Conservation (phyloP, 73 alveolate genomes). For the Paramecium pentaurelia region DNA sequence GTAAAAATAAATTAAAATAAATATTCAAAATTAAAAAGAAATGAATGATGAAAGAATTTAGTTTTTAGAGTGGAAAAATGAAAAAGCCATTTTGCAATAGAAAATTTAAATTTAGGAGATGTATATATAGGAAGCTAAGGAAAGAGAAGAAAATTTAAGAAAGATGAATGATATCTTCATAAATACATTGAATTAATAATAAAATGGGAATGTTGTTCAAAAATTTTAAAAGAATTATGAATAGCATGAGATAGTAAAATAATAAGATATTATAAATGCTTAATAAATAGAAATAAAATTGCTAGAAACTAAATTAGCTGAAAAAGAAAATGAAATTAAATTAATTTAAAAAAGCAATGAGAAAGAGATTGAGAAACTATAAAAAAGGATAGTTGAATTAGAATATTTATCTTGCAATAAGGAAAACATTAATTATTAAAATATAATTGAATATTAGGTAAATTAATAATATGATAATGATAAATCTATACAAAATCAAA, state of each 20-base stretch:
- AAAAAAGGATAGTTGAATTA: background rate
- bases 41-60: background rate
- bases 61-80: constrained; percentile 56
- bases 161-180: constrained; percentile 58
- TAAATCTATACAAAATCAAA: background rate
- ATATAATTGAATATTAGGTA: background rate
- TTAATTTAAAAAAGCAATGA: background rate
- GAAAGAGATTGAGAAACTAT: background rate
- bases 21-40: background rate
- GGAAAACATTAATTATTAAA: background rate
- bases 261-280: constrained; percentile 1
- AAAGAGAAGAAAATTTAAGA: constrained; percentile 59
- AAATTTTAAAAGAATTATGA: background rate
- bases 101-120: constrained; percentile 46
- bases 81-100: constrained; percentile 46
- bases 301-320: background rate
- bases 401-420: background rate
- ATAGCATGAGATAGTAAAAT: background rate
- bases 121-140: constrained; percentile 49
- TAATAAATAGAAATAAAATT: background rate
- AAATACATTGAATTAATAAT: background rate
- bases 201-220: background rate
- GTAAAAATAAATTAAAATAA: background rate
- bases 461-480: background rate
- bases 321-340: constrained; percentile 21